Evolutionary conservation across 2,329 filamentous ascomycete genomes (phyloP).

Genomic region (Fusarium piperis): DNA sequence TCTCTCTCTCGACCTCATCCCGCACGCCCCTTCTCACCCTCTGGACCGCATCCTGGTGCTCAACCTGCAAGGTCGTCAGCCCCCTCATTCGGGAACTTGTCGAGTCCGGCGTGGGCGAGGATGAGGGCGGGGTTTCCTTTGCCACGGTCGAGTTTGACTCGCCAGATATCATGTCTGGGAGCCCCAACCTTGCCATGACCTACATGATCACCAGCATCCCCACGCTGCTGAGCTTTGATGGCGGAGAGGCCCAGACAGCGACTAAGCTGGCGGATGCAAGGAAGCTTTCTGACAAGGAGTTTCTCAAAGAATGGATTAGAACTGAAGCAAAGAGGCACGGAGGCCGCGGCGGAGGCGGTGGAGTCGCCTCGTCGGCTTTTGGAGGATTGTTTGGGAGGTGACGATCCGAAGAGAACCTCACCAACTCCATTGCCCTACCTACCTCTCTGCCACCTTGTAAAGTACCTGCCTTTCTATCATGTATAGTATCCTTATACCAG

Average conservation of each 20-base stretch:
- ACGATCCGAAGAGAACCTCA: background rate
- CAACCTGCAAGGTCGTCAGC: constrained; percentile 60
- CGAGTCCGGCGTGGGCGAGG: constrained; percentile 62
- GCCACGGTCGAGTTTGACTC: constrained; percentile 66
- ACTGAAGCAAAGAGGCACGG: constrained; percentile 60
- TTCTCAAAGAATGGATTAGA: constrained; percentile 64
- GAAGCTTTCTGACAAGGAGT: constrained; percentile 58
- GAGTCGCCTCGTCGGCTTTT: constrained; percentile 46
- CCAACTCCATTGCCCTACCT: background rate
- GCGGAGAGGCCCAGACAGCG: constrained; percentile 59
- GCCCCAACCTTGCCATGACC: constrained; percentile 55
- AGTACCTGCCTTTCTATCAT: background rate
- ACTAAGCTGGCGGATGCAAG: constrained; percentile 62
- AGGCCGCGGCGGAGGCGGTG: constrained; percentile 54
- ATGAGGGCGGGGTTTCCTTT: constrained; percentile 64
- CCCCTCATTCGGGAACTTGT: constrained; percentile 62
- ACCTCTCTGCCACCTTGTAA: background rate
- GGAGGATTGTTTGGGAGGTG: constrained; percentile 55
- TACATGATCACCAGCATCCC: constrained; percentile 69
- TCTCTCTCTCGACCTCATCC: constrained; percentile 63
- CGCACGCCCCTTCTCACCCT: constrained; percentile 66
- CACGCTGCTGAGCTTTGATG: constrained; percentile 67
- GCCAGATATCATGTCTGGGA: constrained; percentile 62
- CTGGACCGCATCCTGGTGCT: constrained; percentile 69
- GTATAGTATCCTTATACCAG: background rate